Percentiles rank a stretch among this genome's conserved stretches.
Conservation (phyloP, 2,329 filamentous ascomycete genomes). For the Cordyceps cateniannulata region DNA sequence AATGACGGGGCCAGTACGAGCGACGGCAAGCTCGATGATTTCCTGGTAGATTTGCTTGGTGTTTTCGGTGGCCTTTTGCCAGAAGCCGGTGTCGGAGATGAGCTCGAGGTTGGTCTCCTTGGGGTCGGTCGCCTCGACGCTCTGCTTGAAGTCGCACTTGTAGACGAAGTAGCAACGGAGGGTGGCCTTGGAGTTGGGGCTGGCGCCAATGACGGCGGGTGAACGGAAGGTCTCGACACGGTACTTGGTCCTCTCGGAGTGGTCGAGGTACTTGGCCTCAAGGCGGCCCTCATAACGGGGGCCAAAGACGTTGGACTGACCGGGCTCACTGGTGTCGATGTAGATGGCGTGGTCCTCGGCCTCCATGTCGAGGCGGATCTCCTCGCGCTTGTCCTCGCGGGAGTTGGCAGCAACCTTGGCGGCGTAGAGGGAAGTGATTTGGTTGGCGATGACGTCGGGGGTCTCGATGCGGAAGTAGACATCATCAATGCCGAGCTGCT, state of each 20-base stretch:
- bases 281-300: slow-evolving; percentile 92
- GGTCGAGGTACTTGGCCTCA: slow-evolving; percentile 91
- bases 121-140: slow-evolving; percentile 60
- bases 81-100: slow-evolving; percentile 87
- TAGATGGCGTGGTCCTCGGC: slow-evolving; percentile 92
- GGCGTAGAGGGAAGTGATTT: slow-evolving; percentile 93
- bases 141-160: slow-evolving; percentile 82
- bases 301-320: slow-evolving; percentile 66
- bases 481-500: slow-evolving; percentile 94
- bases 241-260: slow-evolving; percentile 67
- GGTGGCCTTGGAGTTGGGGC: slow-evolving; percentile 65
- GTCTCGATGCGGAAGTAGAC: slow-evolving; percentile 94
- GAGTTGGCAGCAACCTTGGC: slow-evolving; percentile 94
- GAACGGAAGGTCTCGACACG: slow-evolving; percentile 97
- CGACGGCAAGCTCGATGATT: slow-evolving; percentile 79
- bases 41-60: slow-evolving; percentile 95
- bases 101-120: slow-evolving; percentile 84
- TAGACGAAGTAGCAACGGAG: slow-evolving; percentile 98
- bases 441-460: slow-evolving; percentile 79
- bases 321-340: slow-evolving; percentile 93
- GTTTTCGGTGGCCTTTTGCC: slow-evolving; percentile 92
- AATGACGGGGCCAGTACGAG: slow-evolving; percentile 86
- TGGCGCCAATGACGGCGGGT: slow-evolving; percentile 66
- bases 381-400: slow-evolving; percentile 85
- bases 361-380: slow-evolving; percentile 95